These are phyloP conservation scores for Gonium pectorale DNA, from an alignment of 139 green algal genomes.

Conservation along the genomic window DNA sequence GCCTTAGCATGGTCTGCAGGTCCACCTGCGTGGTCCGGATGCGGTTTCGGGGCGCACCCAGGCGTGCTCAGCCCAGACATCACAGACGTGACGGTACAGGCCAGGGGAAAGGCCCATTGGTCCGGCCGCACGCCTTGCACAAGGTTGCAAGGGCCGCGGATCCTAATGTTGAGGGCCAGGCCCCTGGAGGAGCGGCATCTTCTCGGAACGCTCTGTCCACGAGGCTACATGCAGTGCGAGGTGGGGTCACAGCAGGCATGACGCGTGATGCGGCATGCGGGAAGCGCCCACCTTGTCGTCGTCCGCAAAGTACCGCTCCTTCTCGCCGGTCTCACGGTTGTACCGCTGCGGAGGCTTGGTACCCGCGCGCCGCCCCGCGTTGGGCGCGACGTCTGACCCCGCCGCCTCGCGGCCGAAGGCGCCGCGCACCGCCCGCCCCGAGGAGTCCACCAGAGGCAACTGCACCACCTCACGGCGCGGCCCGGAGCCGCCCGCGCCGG, in stretches of 20 bases:
- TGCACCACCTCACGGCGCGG: constrained; percentile 54
- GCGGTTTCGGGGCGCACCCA: no score
- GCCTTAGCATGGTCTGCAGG: constrained; percentile 82
- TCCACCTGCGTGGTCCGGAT: no score
- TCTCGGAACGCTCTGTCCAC: no score
- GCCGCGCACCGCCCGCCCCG: constrained; percentile 78
- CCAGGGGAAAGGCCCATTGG: no score
- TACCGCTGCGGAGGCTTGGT: constrained; percentile 78
- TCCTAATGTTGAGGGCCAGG: no score
- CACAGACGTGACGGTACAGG: no score
- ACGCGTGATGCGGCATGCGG: neutral
- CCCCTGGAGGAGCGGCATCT: no score
- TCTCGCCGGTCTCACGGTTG: constrained; percentile 64
- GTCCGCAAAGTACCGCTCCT: constrained; percentile 86
- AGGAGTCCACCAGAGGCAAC: constrained; percentile 81
- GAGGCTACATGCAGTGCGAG: no score
- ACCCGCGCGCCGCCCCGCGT: constrained; percentile 16
- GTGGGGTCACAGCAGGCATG: neutral
- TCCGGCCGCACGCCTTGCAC: no score
- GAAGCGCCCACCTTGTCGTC: constrained; percentile 79
- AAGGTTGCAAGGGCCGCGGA: no score
- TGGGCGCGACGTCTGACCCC: neutral
- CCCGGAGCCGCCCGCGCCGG: neutral
- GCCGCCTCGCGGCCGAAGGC: constrained; percentile 86
- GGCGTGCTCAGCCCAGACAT: no score